Evolutionary conservation across 768 basidiomycete species (phyloP), one percentile per base, ranked within the genome.

Genomic region (Mycena floridula): DNA sequence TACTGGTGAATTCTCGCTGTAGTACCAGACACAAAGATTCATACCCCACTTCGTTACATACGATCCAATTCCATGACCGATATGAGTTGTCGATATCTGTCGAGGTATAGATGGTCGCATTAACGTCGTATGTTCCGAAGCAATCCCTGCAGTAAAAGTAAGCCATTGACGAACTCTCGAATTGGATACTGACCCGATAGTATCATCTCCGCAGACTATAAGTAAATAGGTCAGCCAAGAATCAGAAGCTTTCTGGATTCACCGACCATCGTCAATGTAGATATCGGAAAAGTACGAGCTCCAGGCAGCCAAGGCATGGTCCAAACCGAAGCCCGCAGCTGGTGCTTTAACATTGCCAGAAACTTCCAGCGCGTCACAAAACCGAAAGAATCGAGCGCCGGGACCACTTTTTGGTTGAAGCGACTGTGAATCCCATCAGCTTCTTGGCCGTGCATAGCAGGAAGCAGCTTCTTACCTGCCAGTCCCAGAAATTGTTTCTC

Each of bases 311-410:
- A 85, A 63, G 6, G 83, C 80, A 48, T 82, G 66, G 2, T 77
- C 67, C 11, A 84, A 64, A 16, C 83, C 83, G 76, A 78, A 83
- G 5, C 84, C 82, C 2, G 54, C 50, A 0, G 67, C 62, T 13
- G 72, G 67, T 1, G 80, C n/a, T n/a, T n/a, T n/a, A n/a, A n/a
- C n/a, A n/a, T n/a, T n/a, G n/a, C n/a, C 53, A 53, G 80, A 79
- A 16, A 82, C 77, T 57, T 85, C 81, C 1, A 85, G 63, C 0
- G 81, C 80, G 52, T 85, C 81, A 47, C 82, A 84, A 56, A 83
- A 85, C 15, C 69, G 47, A 63, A 68, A 79, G 62, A 85, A 85
- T 21, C n/a, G n/a, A n/a, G n/a, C n/a, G 51, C 58, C 51, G 2
- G 72, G 63, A 4, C 79, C 80, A 2, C 61, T 59, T 12, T 68